Base-by-base conservation (phyloP, 805 yeast genomes). In the Ascoidea asiatica region DNA sequence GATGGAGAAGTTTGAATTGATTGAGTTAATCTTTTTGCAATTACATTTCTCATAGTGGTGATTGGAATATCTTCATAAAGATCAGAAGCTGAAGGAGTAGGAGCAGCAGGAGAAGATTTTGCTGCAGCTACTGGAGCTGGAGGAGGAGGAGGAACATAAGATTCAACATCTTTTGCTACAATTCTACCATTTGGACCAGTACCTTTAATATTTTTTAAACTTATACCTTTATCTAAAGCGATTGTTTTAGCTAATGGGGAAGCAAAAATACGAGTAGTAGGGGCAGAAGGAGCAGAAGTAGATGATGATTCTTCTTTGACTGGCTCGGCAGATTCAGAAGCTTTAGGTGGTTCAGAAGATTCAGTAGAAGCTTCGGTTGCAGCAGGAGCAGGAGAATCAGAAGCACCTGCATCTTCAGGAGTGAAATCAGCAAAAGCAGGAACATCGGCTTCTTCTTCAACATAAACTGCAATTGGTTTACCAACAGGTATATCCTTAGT, bases 181-280 rank as follows among this genome's bases (percentile, higher is more conserved):
- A 92, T 86, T 72, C 98, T 85, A 54, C 97, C 97, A 58, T 73
- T 73, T 60, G 97, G 97, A 55, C 98, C 98, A 39, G 95, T 66
- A 59, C 97, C 97, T 64, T 77, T 77, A 59, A 92, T 70, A 56
- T 77, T 77, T 69, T 83, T 86, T 58, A 90, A 75, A 39, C 94
- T 73, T 58, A 90, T 71, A 56, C 97, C 98, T 64, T 81, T 77
- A 64, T 90, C 96, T 53, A 89, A 72, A 48, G 98, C 98, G 51
- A 92, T 70, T 53, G 78, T 79, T 73, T 90, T 90, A 49, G 98
- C 98, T 52, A 83, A 70, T 47, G 98, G 98, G 49, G 97, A 89
- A 40, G 97, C 97, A 53, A 86, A 63, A 62, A 92, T 81, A 66
- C 96, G 77, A 54, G 72, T 82, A 44, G 72, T 67, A 35, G 67